These are phyloP conservation scores for Moesziomyces antarcticus DNA, from an alignment of 1,284 basidiomycete genomes.

Conservation along the genomic window DNA sequence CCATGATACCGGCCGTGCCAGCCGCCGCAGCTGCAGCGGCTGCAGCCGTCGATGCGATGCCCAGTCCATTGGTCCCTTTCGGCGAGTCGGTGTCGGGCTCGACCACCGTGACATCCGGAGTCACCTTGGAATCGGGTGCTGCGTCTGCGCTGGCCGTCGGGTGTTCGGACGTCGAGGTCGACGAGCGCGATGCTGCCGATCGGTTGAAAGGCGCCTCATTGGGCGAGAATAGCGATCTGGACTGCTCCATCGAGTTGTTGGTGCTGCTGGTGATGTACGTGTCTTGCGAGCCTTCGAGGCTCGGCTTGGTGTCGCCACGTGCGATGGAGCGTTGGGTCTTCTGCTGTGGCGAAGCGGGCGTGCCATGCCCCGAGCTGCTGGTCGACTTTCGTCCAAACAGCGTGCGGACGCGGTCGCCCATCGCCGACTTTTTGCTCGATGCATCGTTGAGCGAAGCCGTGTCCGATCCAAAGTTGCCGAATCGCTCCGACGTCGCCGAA, in stretches of 20 bases:
- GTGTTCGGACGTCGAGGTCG: conserved; percentile 36
- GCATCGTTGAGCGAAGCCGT: conserved; percentile 14
- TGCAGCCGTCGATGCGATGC: conserved; percentile 9
- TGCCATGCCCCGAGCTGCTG: conserved; percentile 31
- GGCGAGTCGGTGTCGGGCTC: conserved; percentile 5
- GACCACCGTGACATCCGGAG: conserved; percentile 25
- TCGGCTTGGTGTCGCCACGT: conserved; percentile 29
- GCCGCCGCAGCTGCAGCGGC: conserved; percentile 2
- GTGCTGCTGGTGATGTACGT: conserved; percentile 38
- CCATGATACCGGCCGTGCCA: conserved; percentile 10
- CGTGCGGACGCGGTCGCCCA: conserved; percentile 44
- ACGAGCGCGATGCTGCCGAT: conserved; percentile 24
- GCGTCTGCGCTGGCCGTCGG: conserved; percentile 13
- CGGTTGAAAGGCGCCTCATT: conserved; percentile 22
- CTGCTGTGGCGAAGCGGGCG: conserved; percentile 23
- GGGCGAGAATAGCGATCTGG: conserved; percentile 29
- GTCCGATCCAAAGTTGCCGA: conserved; percentile 19
- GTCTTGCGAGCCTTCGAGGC: conserved; percentile 35
- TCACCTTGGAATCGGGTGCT: conserved; percentile 17
- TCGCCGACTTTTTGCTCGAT: conserved; percentile 29
- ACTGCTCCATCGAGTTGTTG: conserved; percentile 35
- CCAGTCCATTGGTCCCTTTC: conserved; percentile 13
- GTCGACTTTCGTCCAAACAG: conserved; percentile 47
- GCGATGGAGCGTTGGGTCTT: conserved; percentile 12
- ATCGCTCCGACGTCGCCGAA: conserved; percentile 23